Evolutionary conservation across 257 asterid genomes (phyloP).

Genomic region (Nyctanthes arbortristis): DNA sequence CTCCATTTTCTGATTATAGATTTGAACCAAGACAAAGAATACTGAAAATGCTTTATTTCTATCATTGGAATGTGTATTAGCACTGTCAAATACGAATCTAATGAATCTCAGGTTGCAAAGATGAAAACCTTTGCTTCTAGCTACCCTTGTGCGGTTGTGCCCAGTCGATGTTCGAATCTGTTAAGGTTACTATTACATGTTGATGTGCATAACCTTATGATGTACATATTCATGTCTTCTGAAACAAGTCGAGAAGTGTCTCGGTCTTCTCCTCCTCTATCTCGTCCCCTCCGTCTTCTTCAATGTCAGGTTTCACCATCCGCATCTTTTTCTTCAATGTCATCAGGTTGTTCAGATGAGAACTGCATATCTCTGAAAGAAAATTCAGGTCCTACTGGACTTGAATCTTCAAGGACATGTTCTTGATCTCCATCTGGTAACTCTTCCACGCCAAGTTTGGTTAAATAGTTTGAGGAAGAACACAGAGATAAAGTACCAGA

Average conservation of each 20-base stretch:
- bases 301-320: no score
- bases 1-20: no score
- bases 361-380: constrained; percentile 35
- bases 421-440: constrained; percentile 27
- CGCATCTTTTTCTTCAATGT: constrained; percentile 24
- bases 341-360: constrained; percentile 22
- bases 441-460: constrained; percentile 28
- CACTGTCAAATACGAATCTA: background rate
- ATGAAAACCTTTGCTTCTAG: background rate
- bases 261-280: constrained; percentile 36
- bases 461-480: constrained; percentile 55
- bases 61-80: background rate
- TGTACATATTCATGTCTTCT: constrained; percentile 36
- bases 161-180: background rate
- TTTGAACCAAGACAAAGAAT: no score
- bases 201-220: no score
- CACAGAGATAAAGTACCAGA: constrained; percentile 68
- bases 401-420: constrained; percentile 25
- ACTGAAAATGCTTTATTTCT: no score
- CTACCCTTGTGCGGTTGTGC: no score
- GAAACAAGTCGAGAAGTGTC: constrained; percentile 58
- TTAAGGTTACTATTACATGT: background rate
- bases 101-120: background rate
- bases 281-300: no score
- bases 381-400: constrained; percentile 19